Conservation (phyloP, 768 basidiomycete species). For the Boletales sp. region DNA sequence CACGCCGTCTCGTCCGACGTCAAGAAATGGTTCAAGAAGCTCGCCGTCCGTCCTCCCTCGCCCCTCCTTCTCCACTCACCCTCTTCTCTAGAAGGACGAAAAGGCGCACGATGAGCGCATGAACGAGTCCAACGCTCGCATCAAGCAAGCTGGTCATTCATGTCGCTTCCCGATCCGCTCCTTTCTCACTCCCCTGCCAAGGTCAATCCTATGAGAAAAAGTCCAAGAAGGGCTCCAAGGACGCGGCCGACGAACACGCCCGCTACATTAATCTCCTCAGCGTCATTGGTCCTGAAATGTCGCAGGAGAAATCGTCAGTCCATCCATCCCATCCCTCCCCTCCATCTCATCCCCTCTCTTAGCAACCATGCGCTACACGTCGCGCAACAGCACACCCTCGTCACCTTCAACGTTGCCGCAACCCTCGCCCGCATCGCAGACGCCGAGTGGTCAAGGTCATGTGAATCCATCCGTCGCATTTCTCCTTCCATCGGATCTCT, state of each 20-base stretch:
- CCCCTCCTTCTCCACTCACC: not conserved
- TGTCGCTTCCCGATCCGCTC: not conserved
- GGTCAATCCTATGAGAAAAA: constrained; percentile 79
- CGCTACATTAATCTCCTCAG: constrained; percentile 74
- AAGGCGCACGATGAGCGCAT: constrained; percentile 72
- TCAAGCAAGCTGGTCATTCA: constrained; percentile 67
- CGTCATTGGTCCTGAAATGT: constrained; percentile 70
- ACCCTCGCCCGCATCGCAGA: constrained; percentile 71
- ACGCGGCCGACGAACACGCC: constrained; percentile 70
- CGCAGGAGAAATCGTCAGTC: constrained; percentile 74
- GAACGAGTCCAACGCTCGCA: constrained; percentile 59
- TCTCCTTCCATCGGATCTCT: constrained; percentile 66
- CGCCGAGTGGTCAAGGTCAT: constrained; percentile 69
- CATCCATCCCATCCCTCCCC: not conserved
- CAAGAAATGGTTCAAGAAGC: constrained; percentile 85
- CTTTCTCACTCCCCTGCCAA: constrained; percentile 23
- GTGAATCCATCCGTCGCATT: constrained; percentile 67
- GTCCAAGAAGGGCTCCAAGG: constrained; percentile 64
- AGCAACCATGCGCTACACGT: constrained; percentile 68
- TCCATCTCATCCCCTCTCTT: not conserved
- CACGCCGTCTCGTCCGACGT: constrained; percentile 61
- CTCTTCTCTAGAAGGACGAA: constrained; percentile 64
- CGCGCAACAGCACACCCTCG: constrained; percentile 55
- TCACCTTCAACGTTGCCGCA: constrained; percentile 60
- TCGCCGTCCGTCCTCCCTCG: constrained; percentile 48